Conservation (phyloP, 768 basidiomycete genomes). For the Leccinum variicolor region DNA sequence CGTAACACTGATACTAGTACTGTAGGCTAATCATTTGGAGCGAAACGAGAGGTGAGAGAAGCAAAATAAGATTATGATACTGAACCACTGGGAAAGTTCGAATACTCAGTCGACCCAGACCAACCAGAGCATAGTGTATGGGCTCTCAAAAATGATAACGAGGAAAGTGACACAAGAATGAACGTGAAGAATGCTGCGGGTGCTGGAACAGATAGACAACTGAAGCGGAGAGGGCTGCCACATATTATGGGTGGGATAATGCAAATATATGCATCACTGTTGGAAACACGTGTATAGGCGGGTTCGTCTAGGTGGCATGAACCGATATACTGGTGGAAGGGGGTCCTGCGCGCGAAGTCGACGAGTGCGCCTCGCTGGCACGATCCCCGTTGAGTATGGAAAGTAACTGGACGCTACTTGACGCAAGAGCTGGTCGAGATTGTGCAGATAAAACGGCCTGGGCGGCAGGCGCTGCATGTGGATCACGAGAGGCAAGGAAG, state of each 20-base stretch:
- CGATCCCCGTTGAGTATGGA: slow-evolving; percentile 35
- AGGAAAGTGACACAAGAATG: slow-evolving; percentile 18
- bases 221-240: slow-evolving; percentile 5
- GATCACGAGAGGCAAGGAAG: slow-evolving; percentile 11
- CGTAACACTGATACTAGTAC: slow-evolving; percentile 32
- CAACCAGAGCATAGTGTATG: slow-evolving; percentile 20
- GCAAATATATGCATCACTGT: slow-evolving; percentile 19
- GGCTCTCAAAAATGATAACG: slow-evolving; percentile 14
- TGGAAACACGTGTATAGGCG: slow-evolving; percentile 5
- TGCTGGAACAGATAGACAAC: background rate
- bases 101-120: slow-evolving; percentile 23
- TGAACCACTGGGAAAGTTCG: slow-evolving; percentile 24
- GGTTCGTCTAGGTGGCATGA: slow-evolving; percentile 23
- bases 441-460: slow-evolving; percentile 11
- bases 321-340: slow-evolving; percentile 13
- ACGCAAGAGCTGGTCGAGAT: slow-evolving; percentile 16
- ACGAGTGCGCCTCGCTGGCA: slow-evolving; percentile 6
- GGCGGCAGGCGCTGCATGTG: slow-evolving; percentile 10
- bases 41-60: slow-evolving; percentile 17
- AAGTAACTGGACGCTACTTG: slow-evolving; percentile 30
- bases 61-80: slow-evolving; percentile 31
- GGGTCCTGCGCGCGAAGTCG: slow-evolving; percentile 7
- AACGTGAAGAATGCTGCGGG: background rate
- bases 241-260: slow-evolving; percentile 4
- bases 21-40: slow-evolving; percentile 21